Conservation (phyloP, 177 flowering plant genomes). For the Vitis hybrid region DNA sequence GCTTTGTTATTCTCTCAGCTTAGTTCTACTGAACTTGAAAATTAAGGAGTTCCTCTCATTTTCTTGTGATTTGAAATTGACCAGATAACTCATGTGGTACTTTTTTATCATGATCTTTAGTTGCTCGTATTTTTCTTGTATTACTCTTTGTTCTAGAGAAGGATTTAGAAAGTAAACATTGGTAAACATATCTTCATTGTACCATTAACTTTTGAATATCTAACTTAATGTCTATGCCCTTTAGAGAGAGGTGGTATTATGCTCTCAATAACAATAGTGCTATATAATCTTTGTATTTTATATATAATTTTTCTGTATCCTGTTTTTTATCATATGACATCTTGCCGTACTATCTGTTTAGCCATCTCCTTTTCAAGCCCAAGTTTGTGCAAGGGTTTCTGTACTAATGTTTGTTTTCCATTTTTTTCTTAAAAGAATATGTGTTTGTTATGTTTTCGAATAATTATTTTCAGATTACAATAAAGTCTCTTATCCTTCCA, state of each 20-base stretch:
- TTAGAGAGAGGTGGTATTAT: not conserved
- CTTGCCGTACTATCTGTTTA: not conserved
- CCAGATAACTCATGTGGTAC: not conserved
- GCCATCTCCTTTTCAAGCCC: not conserved
- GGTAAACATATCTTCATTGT: not conserved
- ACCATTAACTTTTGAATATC: not conserved
- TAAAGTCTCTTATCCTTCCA: not conserved
- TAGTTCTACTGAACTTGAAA: not conserved
- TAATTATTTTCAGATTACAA: not conserved
- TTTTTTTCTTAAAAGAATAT: no score
- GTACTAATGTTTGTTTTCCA: no score
- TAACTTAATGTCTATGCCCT: not conserved
- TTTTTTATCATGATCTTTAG: not conserved
- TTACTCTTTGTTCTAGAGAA: not conserved
- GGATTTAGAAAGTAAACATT: not conserved
- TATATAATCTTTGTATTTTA: not conserved
- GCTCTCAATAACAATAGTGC: not conserved
- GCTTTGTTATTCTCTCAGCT: not conserved
- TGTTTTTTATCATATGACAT: not conserved
- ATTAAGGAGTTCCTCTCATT: not conserved
- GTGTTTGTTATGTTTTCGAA: not conserved
- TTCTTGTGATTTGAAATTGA: not conserved
- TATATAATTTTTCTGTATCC: not conserved
- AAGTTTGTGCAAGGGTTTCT: not conserved
- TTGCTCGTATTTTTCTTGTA: not conserved